A percentile compares a stretch with the other conserved stretches of the same genome.
Conservation (phyloP, 2,329 filamentous ascomycete species). For the Ascochyta viciae-villosae region DNA sequence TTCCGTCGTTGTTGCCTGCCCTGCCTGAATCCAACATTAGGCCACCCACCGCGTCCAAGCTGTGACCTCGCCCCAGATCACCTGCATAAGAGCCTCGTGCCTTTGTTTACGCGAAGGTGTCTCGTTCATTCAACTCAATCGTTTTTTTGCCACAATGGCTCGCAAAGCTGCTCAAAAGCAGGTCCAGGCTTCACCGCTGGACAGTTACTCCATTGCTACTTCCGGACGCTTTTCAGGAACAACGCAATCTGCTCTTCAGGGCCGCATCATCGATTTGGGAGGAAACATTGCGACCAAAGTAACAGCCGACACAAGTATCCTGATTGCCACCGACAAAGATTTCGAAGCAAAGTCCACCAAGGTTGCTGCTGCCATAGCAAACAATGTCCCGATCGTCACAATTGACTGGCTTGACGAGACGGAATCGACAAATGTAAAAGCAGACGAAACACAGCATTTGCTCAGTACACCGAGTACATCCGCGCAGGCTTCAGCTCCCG, state of each 20-base stretch:
- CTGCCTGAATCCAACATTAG: slow-evolving; percentile 5
- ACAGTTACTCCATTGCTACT: slow-evolving; percentile 61
- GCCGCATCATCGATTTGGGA: slow-evolving; percentile 58
- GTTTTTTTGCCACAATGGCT: slow-evolving; percentile 24
- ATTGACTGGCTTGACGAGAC: slow-evolving; percentile 70
- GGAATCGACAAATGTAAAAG: slow-evolving; percentile 50
- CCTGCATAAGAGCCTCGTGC: slow-evolving; percentile 11
- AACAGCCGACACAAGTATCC: slow-evolving; percentile 60
- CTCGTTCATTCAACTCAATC: background rate
- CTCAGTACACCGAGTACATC: slow-evolving; percentile 25
- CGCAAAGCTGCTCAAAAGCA: slow-evolving; percentile 32
- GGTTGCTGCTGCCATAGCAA: slow-evolving; percentile 57
- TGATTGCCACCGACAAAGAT: slow-evolving; percentile 64
- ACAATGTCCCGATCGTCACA: slow-evolving; percentile 63
- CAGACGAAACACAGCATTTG: slow-evolving; percentile 51
- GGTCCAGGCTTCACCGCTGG: slow-evolving; percentile 49
- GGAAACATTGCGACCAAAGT: slow-evolving; percentile 58
- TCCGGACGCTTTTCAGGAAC: slow-evolving; percentile 66
- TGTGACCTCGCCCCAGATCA: slow-evolving; percentile 4
- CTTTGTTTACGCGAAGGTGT: slow-evolving; percentile 17
- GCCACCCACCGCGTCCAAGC: slow-evolving; percentile 4
- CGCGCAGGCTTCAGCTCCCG: slow-evolving; percentile 9
- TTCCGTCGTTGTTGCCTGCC: slow-evolving; percentile 14
- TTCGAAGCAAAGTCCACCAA: slow-evolving; percentile 60
- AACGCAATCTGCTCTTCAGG: slow-evolving; percentile 60